These are phyloP conservation scores for Ogataea siamensis DNA, from an alignment of 805 yeast species.

Conservation along the genomic window DNA sequence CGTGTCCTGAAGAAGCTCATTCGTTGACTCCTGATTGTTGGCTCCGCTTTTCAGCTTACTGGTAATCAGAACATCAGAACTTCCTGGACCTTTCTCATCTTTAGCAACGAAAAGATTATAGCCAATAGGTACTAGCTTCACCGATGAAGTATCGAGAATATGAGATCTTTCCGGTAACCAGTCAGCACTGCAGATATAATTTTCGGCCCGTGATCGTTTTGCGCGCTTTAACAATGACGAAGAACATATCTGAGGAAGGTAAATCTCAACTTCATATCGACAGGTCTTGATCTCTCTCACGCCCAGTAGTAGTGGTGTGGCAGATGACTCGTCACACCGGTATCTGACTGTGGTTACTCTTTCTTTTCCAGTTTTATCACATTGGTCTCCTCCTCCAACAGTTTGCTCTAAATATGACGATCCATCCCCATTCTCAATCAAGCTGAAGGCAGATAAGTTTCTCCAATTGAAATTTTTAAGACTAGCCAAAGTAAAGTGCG, in stretches of 20 bases:
- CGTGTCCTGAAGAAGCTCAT: constrained; percentile 9
- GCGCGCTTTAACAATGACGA: constrained; percentile 21
- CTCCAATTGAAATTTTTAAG: constrained; percentile 14
- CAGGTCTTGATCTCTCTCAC: constrained; percentile 35
- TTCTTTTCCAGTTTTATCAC: constrained; percentile 35
- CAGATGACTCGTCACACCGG: constrained; percentile 23
- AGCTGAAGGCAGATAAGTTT: constrained; percentile 25
- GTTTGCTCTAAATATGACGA: constrained; percentile 30
- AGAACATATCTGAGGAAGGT: constrained; percentile 27
- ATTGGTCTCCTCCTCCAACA: constrained; percentile 30
- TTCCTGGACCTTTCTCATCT: neutral
- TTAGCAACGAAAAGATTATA: constrained; percentile 19
- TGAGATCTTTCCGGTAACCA: constrained; percentile 2
- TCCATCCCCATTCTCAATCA: constrained; percentile 25
- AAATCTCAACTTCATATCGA: constrained; percentile 27
- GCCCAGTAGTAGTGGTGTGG: constrained; percentile 19
- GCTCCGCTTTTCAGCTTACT: constrained; percentile 3
- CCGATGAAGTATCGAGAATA: neutral
- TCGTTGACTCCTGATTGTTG: neutral
- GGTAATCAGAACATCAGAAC: constrained; percentile 10
- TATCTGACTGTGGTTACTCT: constrained; percentile 30
- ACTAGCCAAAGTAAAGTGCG: constrained; percentile 19
- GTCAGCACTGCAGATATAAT: no score
- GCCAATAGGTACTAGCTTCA: constrained; percentile 18
- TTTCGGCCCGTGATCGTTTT: no score